A percentile compares a stretch with the other conserved stretches of the same genome.
phyloP scores from a whole-genome alignment of 2,329 filamentous ascomycete genomes.

The Fusarium sp. region DNA sequence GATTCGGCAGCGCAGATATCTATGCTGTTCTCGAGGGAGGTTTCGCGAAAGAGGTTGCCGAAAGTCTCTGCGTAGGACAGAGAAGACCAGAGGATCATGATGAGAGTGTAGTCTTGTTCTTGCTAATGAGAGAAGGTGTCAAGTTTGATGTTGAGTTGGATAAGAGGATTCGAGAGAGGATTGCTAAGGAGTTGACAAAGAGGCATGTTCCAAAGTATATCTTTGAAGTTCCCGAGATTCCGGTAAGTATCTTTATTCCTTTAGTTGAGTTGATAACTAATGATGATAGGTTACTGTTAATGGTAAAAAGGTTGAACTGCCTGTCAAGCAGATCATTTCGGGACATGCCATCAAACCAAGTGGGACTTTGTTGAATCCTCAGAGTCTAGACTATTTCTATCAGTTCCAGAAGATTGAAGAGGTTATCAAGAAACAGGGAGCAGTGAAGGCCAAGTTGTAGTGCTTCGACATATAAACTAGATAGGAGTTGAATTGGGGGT shows the following conservation, averaged over 20 bases:
- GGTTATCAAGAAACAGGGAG: slow-evolving; percentile 36
- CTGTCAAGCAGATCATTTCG: slow-evolving; percentile 83
- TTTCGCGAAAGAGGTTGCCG: slow-evolving; percentile 69
- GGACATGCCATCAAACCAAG: slow-evolving; percentile 76
- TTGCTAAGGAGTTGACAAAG: slow-evolving; percentile 71
- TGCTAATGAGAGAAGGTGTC: slow-evolving; percentile 64
- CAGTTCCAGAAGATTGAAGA: slow-evolving; percentile 63
- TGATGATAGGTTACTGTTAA: slow-evolving; percentile 74
- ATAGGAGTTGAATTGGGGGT: background rate
- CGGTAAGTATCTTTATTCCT: slow-evolving; percentile 59
- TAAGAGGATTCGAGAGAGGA: slow-evolving; percentile 66
- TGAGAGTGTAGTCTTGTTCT: slow-evolving; percentile 63
- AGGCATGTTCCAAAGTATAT: slow-evolving; percentile 80
- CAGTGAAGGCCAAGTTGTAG: slow-evolving; percentile 46
- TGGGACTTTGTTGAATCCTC: slow-evolving; percentile 77
- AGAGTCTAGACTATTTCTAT: slow-evolving; percentile 79
- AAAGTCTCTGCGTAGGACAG: slow-evolving; percentile 83
- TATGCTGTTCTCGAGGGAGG: slow-evolving; percentile 74
- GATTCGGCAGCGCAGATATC: slow-evolving; percentile 82
- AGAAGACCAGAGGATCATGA: slow-evolving; percentile 65
- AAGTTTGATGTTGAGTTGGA: slow-evolving; percentile 64
- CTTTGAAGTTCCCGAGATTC: slow-evolving; percentile 82
- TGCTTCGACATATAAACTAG: background rate
- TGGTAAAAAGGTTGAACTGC: slow-evolving; percentile 83
- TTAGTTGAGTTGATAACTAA: slow-evolving; percentile 28